A percentile compares a stretch with the other conserved stretches of the same genome.
Conservation (phyloP, 192 early-diverging fungal genomes). For the Rhizoclosmatium globosum region DNA sequence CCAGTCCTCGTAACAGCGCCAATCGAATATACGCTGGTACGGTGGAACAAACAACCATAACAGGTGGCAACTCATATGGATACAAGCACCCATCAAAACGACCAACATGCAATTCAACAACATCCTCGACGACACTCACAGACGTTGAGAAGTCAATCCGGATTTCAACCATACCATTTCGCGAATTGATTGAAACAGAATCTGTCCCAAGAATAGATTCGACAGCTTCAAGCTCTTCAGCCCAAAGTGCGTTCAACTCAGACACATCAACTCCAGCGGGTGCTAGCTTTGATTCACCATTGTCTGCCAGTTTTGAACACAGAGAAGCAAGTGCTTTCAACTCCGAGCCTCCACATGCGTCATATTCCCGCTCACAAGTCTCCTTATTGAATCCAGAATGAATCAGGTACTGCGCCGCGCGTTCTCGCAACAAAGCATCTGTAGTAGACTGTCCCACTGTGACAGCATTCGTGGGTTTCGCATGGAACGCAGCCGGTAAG, state of each 20-base stretch:
- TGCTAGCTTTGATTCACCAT: constrained; percentile 44
- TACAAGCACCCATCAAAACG: constrained; percentile 66
- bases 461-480: not conserved
- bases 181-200: not conserved
- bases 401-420: constrained; percentile 64
- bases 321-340: constrained; percentile 59
- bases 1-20: constrained; percentile 36
- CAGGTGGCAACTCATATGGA: constrained; percentile 66
- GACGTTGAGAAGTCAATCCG: constrained; percentile 38
- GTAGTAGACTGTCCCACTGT: constrained; percentile 52
- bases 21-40: constrained; percentile 72
- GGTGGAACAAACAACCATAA: constrained; percentile 65
- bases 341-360: constrained; percentile 54
- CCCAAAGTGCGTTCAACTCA: constrained; percentile 56
- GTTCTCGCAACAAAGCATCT: constrained; percentile 60
- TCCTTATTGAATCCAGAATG: constrained; percentile 62
- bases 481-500: constrained; percentile 24
- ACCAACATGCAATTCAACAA: constrained; percentile 64
- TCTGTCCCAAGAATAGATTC: constrained; percentile 67
- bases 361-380: constrained; percentile 57
- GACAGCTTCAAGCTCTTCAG: constrained; percentile 70
- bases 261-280: constrained; percentile 34
- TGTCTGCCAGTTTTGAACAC: constrained; percentile 51
- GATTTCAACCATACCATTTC: not conserved
- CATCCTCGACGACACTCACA: constrained; percentile 8